phyloP scores from a whole-genome alignment of 2,329 filamentous ascomycete genomes.

The Ceratocystis colombiana region DNA sequence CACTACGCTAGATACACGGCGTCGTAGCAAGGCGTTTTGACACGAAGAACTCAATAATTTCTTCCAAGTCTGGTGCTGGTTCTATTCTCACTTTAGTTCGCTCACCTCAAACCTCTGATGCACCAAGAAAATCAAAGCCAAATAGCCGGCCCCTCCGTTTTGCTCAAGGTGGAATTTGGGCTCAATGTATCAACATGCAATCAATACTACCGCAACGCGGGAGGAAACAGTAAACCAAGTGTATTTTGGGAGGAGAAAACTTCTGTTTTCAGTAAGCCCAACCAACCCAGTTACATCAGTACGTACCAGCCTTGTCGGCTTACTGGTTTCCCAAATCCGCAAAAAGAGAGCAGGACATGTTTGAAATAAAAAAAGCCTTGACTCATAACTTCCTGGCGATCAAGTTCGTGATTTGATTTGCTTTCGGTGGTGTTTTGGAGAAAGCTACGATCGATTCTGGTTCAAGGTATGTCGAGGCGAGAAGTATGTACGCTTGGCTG shows the following conservation, averaged over 20 bases:
- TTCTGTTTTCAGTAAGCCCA: background rate
- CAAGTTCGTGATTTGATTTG: slow-evolving; percentile 14
- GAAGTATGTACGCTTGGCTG: background rate
- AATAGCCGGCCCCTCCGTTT: background rate
- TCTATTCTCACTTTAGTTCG: background rate
- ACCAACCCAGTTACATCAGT: background rate
- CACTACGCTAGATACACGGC: background rate
- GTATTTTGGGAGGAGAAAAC: background rate
- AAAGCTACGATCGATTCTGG: background rate
- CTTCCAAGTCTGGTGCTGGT: background rate
- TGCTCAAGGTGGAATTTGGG: background rate
- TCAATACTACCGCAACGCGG: too few relatives aligned
- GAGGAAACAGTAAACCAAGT: too few relatives aligned
- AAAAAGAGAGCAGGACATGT: background rate
- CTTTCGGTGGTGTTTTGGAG: background rate
- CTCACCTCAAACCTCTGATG: background rate
- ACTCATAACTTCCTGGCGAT: background rate
- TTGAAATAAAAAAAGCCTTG: background rate
- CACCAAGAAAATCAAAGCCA: background rate
- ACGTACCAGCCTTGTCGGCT: background rate
- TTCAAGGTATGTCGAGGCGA: background rate
- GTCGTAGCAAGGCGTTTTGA: slow-evolving; percentile 5
- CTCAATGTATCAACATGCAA: too few relatives aligned
- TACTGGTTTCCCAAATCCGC: background rate
- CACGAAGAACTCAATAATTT: background rate